Evolutionary conservation across 257 asterid genomes (phyloP).

Genomic region (Misopates orontium): DNA sequence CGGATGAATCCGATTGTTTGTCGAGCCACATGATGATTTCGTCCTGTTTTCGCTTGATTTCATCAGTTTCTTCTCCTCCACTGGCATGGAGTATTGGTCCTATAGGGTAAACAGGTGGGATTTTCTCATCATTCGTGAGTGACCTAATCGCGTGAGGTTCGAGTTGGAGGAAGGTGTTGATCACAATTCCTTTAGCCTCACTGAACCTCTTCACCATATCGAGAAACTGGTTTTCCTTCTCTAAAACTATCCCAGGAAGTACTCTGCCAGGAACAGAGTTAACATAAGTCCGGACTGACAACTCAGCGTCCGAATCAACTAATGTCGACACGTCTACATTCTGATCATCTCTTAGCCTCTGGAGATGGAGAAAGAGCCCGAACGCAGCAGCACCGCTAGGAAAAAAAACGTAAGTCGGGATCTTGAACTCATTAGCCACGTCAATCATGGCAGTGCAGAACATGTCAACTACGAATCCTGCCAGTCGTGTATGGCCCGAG

Average conservation of each 20-base stretch:
- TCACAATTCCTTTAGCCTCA: conserved; percentile 41
- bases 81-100: conserved; percentile 42
- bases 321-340: not conserved
- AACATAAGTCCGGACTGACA: conserved; percentile 4
- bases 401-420: conserved; percentile 30
- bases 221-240: not conserved
- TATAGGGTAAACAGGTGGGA: conserved; percentile 42
- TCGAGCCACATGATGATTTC: conserved; percentile 47
- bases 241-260: conserved; percentile 23
- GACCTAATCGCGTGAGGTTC: conserved; percentile 39
- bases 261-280: conserved; percentile 34
- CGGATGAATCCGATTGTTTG: conserved; percentile 38
- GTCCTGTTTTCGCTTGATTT: not conserved
- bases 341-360: conserved; percentile 23
- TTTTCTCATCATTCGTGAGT: not conserved
- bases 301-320: conserved; percentile 2
- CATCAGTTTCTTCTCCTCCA: not conserved
- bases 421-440: conserved; percentile 14
- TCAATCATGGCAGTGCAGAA: conserved; percentile 33
- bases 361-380: conserved; percentile 29
- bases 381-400: conserved; percentile 29
- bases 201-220: not conserved
- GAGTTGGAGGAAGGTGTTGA: conserved; percentile 48
- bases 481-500: too few relatives aligned
- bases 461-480: conserved; percentile 41